A percentile compares a stretch with the other conserved stretches of the same genome.
Conservation (phyloP, 2,329 filamentous ascomycete species). For the Fusarium sp. region DNA sequence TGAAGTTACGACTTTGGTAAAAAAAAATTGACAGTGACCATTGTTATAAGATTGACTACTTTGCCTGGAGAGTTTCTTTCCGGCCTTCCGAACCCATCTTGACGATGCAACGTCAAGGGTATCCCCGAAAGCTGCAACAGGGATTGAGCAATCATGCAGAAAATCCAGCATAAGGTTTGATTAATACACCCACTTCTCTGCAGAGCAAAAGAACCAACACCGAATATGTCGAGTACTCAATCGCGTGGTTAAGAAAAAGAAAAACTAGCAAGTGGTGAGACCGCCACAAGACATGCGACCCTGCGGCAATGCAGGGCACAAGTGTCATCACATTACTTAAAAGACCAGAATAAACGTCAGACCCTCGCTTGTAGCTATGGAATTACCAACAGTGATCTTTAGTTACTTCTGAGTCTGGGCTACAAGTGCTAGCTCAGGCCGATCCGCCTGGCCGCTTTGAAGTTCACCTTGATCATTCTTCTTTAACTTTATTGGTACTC, state of each 20-base stretch:
- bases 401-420: background rate
- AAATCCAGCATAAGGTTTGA: constrained; percentile 9
- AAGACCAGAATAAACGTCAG: background rate
- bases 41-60: no score
- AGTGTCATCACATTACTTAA: background rate
- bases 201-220: background rate
- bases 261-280: constrained; percentile 3
- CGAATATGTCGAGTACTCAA: background rate
- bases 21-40: no score
- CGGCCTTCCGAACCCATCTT: background rate
- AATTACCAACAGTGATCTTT: background rate
- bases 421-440: background rate
- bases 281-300: background rate
- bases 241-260: constrained; percentile 9
- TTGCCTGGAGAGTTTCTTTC: background rate
- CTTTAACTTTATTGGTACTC: background rate
- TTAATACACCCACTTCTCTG: background rate
- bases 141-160: background rate
- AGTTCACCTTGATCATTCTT: background rate
- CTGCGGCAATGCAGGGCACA: no score
- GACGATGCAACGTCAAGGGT: background rate
- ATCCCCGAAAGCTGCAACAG: background rate
- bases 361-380: background rate
- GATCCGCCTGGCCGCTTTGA: background rate
- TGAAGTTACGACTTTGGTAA: no score